phyloP scores from a whole-genome alignment of 805 yeast genomes.

The Saccharomyces cerevisiae region DNA sequence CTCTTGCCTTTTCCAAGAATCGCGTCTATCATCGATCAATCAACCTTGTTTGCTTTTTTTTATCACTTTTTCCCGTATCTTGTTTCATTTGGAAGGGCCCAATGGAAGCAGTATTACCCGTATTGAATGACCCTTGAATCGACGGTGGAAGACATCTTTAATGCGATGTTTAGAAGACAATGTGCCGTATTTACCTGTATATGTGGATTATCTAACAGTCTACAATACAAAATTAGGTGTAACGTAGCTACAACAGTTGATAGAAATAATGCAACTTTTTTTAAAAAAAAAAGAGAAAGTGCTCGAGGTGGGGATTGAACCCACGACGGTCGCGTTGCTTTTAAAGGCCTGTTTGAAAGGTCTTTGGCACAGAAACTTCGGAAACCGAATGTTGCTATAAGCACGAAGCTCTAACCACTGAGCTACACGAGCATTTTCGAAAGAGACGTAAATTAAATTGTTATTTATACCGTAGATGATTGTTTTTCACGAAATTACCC shows the following conservation, averaged over 20 bases:
- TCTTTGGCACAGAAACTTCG: constrained; percentile 24
- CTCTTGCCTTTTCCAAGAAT: neutral
- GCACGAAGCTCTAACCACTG: constrained; percentile 78
- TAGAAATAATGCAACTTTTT: neutral
- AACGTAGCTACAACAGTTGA: neutral
- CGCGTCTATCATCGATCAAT: neutral
- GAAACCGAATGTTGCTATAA: constrained; percentile 44
- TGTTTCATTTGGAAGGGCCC: neutral
- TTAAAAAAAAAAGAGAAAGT: constrained; percentile 31
- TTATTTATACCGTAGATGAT: neutral
- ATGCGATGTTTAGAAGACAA: neutral
- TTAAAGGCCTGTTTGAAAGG: constrained; percentile 15
- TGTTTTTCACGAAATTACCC: neutral
- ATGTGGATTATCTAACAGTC: neutral
- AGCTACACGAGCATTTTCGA: constrained; percentile 54
- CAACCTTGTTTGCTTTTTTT: neutral
- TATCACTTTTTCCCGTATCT: neutral
- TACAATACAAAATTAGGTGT: neutral
- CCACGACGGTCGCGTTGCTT: constrained; percentile 77
- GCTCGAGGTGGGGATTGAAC: constrained; percentile 68
- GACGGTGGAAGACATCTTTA: neutral
- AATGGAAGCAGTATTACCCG: neutral
- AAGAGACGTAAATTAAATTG: neutral
- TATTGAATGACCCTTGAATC: neutral
- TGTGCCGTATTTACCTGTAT: neutral